Evolutionary conservation across 129 eudicot genomes (phyloP).

Genomic region (Cynara cardunculus): DNA sequence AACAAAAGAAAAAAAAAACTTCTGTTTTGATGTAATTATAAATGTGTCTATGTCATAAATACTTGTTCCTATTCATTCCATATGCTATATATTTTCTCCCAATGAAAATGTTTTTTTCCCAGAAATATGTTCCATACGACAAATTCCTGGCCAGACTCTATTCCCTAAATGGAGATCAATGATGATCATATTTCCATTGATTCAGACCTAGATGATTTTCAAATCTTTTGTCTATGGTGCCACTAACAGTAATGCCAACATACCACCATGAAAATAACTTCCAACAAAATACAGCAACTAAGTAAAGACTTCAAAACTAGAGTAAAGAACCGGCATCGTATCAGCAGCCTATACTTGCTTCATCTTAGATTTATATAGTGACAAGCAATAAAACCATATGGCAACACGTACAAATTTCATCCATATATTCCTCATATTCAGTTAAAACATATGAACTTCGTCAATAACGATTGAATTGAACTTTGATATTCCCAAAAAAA

Average conservation of each 20-base stretch:
- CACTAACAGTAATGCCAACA: background rate
- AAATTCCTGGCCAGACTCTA: background rate
- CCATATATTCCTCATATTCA: background rate
- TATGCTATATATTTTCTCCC: background rate
- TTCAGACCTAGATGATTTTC: background rate
- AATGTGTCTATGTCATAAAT: background rate
- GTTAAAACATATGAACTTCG: background rate
- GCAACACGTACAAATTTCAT: background rate
- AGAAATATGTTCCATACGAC: background rate
- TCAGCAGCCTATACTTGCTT: background rate
- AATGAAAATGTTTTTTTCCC: background rate
- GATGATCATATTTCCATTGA: background rate
- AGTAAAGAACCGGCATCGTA: background rate
- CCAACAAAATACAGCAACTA: background rate
- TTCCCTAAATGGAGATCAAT: background rate
- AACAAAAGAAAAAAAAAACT: too few species aligned
- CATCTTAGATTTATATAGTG: background rate
- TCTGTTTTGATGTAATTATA: background rate
- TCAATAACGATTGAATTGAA: too few species aligned
- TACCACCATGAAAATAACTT: background rate
- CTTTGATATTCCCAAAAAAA: too few species aligned
- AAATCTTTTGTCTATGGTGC: background rate
- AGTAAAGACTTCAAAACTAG: background rate
- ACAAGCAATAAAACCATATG: background rate
- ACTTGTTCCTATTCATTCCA: background rate